These are phyloP conservation scores for Pseudocercospora pini-densiflorae DNA, from an alignment of 2,329 filamentous ascomycete genomes.

Conservation along the genomic window DNA sequence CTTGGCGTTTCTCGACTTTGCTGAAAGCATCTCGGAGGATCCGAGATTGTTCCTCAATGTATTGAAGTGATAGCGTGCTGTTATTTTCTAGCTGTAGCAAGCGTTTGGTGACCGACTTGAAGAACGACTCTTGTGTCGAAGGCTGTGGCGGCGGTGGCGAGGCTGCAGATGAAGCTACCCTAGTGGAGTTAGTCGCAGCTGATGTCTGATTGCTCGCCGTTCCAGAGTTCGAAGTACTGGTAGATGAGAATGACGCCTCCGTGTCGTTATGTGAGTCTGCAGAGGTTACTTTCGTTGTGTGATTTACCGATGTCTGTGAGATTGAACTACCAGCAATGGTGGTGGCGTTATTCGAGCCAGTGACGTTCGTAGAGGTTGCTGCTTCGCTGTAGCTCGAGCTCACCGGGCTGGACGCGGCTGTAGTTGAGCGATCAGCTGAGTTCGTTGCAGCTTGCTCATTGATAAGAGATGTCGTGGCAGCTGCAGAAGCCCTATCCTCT, in stretches of 20 bases:
- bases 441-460: neutral
- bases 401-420: neutral
- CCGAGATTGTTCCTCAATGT: constrained; percentile 94
- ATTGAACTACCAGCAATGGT: neutral
- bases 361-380: neutral
- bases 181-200: constrained; percentile 16
- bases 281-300: neutral
- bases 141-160: constrained; percentile 59
- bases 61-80: constrained; percentile 88
- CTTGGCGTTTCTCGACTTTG: constrained; percentile 84
- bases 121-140: constrained; percentile 95
- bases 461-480: neutral
- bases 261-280: neutral
- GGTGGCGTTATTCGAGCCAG: neutral
- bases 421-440: neutral
- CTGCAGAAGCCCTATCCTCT: neutral
- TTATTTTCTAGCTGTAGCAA: constrained; percentile 90
- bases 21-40: constrained; percentile 86
- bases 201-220: neutral
- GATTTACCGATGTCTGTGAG: neutral
- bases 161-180: constrained; percentile 15
- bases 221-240: neutral
- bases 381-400: neutral
- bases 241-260: neutral
- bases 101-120: constrained; percentile 94